Conservation (phyloP, 805 yeast species). For the Lachancea sp. region DNA sequence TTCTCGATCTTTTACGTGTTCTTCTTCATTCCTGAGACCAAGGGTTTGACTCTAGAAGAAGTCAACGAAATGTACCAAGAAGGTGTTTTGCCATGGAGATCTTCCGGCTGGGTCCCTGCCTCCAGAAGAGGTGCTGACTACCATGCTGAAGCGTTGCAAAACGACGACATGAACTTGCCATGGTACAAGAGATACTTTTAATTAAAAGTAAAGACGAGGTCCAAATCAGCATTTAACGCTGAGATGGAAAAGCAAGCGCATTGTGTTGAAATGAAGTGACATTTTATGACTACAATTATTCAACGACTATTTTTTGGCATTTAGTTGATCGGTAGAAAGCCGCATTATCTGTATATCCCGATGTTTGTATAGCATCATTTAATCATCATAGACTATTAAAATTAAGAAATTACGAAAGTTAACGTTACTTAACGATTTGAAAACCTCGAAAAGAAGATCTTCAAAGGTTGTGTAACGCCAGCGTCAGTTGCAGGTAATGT, state of each 20-base stretch:
- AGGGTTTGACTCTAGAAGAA: conserved; percentile 76
- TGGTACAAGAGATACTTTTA: conserved; percentile 22
- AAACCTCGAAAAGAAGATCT: no score
- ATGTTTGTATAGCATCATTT: conserved; percentile 2
- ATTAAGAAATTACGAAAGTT: neutral
- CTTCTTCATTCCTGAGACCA: conserved; percentile 71
- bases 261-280: conserved; percentile 4
- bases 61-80: conserved; percentile 58
- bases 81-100: conserved; percentile 41
- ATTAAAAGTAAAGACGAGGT: neutral
- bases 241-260: neutral
- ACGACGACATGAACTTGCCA: conserved; percentile 25
- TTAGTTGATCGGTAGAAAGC: neutral
- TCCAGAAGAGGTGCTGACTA: conserved; percentile 30
- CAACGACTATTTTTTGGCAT: conserved; percentile 5
- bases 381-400: neutral
- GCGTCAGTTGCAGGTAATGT: no score
- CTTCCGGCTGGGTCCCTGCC: conserved; percentile 49
- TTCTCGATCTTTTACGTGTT: conserved; percentile 58
- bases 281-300: neutral
- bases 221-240: neutral
- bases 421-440: no score
- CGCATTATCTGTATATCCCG: conserved; percentile 3
- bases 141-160: conserved; percentile 23
- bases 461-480: no score